Percentiles rank a stretch among this genome's conserved stretches.
These are phyloP conservation scores for Leccinum boreale DNA, from an alignment of 768 basidiomycete species.

Conservation along the genomic window DNA sequence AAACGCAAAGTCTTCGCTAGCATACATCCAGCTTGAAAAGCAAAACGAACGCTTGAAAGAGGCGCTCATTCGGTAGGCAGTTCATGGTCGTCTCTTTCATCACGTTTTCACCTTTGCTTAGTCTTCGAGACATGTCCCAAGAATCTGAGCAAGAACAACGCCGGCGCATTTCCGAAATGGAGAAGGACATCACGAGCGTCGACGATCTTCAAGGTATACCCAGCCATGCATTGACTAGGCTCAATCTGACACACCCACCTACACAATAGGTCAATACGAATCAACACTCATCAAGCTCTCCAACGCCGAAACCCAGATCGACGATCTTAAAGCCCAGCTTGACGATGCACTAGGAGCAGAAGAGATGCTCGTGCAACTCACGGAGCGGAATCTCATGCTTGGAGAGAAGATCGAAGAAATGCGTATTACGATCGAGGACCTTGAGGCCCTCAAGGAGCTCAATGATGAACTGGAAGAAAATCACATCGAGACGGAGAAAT, in stretches of 20 bases:
- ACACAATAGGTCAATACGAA: conserved; percentile 67
- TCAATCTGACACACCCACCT: conserved; percentile 4
- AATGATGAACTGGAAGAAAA: conserved; percentile 97
- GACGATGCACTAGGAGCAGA: conserved; percentile 95
- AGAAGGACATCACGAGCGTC: conserved; percentile 75
- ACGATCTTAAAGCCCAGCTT: conserved; percentile 89
- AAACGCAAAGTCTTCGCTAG: conserved; percentile 54
- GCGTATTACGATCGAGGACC: conserved; percentile 92
- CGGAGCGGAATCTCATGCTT: conserved; percentile 88
- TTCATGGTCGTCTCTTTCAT: background rate
- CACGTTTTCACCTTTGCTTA: conserved; percentile 25
- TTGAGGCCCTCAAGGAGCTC: conserved; percentile 93
- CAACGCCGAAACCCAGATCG: conserved; percentile 89
- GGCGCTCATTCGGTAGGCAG: conserved; percentile 73
- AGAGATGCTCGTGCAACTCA: conserved; percentile 93
- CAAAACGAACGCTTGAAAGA: conserved; percentile 96
- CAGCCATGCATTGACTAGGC: background rate
- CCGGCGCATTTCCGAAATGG: conserved; percentile 78
- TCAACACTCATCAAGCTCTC: conserved; percentile 73
- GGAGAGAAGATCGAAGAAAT: conserved; percentile 99
- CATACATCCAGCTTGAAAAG: conserved; percentile 87
- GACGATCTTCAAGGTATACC: conserved; percentile 76
- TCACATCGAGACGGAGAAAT: conserved; percentile 90
- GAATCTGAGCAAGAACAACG: conserved; percentile 87
- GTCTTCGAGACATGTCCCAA: conserved; percentile 83